These are phyloP conservation scores for Penicillium samsonianum DNA, from an alignment of 495 filamentous ascomycete genomes.

Conservation along the genomic window DNA sequence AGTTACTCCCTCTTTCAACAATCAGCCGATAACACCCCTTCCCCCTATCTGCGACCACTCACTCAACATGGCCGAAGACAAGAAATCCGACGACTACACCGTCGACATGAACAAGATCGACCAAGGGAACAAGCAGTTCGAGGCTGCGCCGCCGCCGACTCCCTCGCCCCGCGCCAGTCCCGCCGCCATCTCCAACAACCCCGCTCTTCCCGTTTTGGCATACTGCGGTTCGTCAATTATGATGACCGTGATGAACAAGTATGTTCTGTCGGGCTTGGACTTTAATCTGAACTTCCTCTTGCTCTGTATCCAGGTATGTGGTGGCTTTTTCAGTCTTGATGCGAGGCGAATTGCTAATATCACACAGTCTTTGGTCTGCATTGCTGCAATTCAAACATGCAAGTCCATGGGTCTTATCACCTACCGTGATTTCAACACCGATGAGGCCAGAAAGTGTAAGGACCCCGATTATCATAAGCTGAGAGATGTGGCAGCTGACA, in stretches of 20 bases:
- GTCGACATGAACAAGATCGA: slow-evolving; percentile 71
- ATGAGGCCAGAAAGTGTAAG: slow-evolving; percentile 91
- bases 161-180: slow-evolving; percentile 38
- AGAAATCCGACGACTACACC: slow-evolving; percentile 80
- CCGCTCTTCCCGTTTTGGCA: slow-evolving; percentile 75
- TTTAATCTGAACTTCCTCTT: slow-evolving; percentile 99
- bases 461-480: slow-evolving; percentile 6
- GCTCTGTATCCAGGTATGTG: slow-evolving; percentile 82
- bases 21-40: slow-evolving; percentile 3
- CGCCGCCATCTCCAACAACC: slow-evolving; percentile 62
- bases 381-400: slow-evolving; percentile 80
- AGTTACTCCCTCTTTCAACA: not conserved
- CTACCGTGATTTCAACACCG: slow-evolving; percentile 85
- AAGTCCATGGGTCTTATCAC: slow-evolving; percentile 83
- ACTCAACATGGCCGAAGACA: slow-evolving; percentile 68
- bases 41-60: slow-evolving; percentile 2
- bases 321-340: not conserved
- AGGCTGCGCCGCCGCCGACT: slow-evolving; percentile 46
- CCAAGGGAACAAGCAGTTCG: slow-evolving; percentile 58
- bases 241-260: slow-evolving; percentile 99
- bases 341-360: slow-evolving; percentile 14
- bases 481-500: slow-evolving; percentile 24
- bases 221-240: slow-evolving; percentile 95
- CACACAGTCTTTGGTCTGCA: slow-evolving; percentile 85
- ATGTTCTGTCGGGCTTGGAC: slow-evolving; percentile 82